phyloP scores from a whole-genome alignment of 129 eudicot genomes.

The Oenanthe sinensis region DNA sequence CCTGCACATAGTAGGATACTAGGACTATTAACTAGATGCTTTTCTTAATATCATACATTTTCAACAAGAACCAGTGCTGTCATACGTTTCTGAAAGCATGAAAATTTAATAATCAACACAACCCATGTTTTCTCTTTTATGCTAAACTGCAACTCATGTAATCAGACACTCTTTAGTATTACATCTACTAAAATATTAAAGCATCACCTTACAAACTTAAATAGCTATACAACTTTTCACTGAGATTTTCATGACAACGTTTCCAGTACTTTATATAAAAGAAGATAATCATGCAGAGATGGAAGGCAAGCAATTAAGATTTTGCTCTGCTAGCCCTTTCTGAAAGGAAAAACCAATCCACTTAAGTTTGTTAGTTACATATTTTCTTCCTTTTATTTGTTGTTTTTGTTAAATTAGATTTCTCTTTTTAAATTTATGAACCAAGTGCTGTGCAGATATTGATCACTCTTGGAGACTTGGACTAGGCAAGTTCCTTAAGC shows the following conservation, averaged over 20 bases:
- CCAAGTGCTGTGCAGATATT: neutral
- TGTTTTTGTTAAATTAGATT: too few species aligned
- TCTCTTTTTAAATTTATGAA: neutral
- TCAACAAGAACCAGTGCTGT: neutral
- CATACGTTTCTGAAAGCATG: neutral
- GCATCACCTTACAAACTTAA: neutral
- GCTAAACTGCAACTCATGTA: neutral
- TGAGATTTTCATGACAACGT: neutral
- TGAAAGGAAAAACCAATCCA: too few species aligned
- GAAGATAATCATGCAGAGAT: neutral
- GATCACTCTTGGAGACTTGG: neutral
- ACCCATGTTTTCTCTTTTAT: neutral
- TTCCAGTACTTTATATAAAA: neutral
- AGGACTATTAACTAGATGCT: neutral
- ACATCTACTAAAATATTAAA: neutral
- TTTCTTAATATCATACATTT: neutral
- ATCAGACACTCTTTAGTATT: neutral
- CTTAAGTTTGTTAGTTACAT: too few species aligned
- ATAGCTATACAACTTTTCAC: neutral
- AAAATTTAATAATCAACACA: neutral
- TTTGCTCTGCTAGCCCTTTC: too few species aligned
- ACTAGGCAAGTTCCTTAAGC: neutral
- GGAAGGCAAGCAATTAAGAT: too few species aligned
- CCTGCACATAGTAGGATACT: conserved; percentile 36
- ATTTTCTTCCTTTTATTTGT: too few species aligned